Base-by-base conservation (phyloP, 1,139 yeast species). In the Dujonia santamariae region DNA sequence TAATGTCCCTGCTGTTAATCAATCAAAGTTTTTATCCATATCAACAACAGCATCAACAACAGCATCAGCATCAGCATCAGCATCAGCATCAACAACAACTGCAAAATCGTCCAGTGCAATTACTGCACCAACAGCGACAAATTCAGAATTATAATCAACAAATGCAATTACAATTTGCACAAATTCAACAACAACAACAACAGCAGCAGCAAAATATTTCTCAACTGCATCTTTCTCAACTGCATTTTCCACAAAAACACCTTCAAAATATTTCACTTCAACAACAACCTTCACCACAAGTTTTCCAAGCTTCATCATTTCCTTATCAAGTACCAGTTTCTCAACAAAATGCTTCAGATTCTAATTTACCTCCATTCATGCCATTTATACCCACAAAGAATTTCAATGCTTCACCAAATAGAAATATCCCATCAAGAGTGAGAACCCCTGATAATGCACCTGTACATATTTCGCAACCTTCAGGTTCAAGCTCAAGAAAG, bases 41-140 rank as follows among this genome's bases (percentile, higher is more conserved):
- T 12, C 33, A 5, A 22, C 27, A 20, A 17, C 28, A 17, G 30
- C n/a, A n/a, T n/a, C 21, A 27, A 11, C 30, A 27, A 21, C 30
- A 16, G n/a, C 21, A 27, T 19, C 30, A 27, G 21, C 30, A 19
- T 19, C 31, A 19, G n/a, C 24, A 28, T 17, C 24, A 28, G n/a
- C 14, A 12, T 19, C 23, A 15, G 11, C 18, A 8, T 25, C 31
- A 8, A 14, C 14, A 4, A 4, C 31, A 19, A 19, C 24, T 4
- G 18, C 31, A 19, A 15, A 25, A 29, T 13, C 31, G n/a, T 12
- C 15, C 31, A 12, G 28, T 5, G 21, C 21, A 19, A 19, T 9
- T 19, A 7, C 9, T 7, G 12, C 40, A 35, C 23, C 47, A 43
- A 4, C 41, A 34, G 14, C 37, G 28, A 14, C 37, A 28, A 4